A percentile compares a stretch with the other conserved stretches of the same genome.
phyloP scores from a whole-genome alignment of 2,329 filamentous ascomycete species.

The Didymella pinodella region DNA sequence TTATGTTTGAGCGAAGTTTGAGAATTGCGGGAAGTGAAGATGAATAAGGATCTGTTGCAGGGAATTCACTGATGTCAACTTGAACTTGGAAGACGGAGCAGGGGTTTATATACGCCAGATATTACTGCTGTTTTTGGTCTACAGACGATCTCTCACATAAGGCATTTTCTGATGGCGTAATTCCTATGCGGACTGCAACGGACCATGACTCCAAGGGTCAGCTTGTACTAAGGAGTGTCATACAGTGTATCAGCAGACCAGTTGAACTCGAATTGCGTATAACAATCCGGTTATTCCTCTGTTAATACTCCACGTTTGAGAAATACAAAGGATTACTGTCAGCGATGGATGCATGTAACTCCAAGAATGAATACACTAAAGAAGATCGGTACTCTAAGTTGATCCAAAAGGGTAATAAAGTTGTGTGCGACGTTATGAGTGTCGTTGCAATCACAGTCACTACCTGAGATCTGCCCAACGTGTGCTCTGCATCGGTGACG shows the following conservation, averaged over 20 bases:
- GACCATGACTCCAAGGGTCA: not conserved
- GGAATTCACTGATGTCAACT: not conserved
- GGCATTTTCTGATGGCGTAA: not conserved
- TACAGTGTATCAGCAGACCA: not conserved
- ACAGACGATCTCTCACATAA: not conserved
- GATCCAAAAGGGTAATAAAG: not conserved
- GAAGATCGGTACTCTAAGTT: not conserved
- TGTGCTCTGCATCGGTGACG: not conserved
- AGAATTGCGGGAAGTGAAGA: not conserved
- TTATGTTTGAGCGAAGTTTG: not conserved
- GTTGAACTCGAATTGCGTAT: no score
- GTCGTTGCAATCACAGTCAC: not conserved
- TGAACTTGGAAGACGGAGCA: not conserved
- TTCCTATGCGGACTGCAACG: not conserved
- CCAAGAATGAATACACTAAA: not conserved
- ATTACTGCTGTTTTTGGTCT: not conserved
- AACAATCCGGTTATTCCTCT: not conserved
- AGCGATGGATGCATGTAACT: not conserved
- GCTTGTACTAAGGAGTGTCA: not conserved
- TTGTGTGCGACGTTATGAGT: not conserved
- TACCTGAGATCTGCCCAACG: not conserved
- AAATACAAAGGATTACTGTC: not conserved
- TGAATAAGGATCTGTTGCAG: not conserved
- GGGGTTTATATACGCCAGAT: not conserved
- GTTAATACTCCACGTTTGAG: not conserved